Conservation (phyloP, 306 rosid genomes). For the Oemleria cerasiformis region DNA sequence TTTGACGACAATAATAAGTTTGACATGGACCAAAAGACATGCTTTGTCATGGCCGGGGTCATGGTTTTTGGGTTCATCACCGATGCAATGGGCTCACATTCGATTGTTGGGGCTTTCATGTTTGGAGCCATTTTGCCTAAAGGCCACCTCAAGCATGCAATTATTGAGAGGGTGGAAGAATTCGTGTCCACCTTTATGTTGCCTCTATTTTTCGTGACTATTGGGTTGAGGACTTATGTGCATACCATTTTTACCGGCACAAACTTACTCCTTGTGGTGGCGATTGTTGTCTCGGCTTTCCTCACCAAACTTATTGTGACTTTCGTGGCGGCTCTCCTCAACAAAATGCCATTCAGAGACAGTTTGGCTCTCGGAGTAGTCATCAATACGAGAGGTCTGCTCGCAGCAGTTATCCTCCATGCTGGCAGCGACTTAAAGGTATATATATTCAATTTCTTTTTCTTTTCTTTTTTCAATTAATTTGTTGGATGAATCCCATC, state of each 20-base stretch:
- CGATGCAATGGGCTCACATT: conserved; percentile 35
- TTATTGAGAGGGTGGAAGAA: conserved; percentile 31
- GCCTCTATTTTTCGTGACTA: conserved; percentile 28
- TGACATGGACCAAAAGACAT: conserved; percentile 19
- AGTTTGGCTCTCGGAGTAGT: conserved; percentile 30
- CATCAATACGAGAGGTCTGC: conserved; percentile 34
- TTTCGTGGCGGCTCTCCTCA: conserved; percentile 14
- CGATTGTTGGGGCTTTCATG: conserved; percentile 29
- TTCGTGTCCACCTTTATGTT: conserved; percentile 25
- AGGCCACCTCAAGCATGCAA: conserved; percentile 31
- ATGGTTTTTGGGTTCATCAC: conserved; percentile 24
- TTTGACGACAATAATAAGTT: background rate
- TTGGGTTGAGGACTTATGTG: conserved; percentile 23
- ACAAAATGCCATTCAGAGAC: conserved; percentile 19
- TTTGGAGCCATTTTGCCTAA: conserved; percentile 33
- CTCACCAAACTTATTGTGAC: conserved; percentile 16
- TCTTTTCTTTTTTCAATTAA: too few species aligned
- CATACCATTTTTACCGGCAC: background rate
- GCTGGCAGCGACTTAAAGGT: conserved; percentile 27
- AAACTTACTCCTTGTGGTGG: background rate
- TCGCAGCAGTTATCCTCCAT: conserved; percentile 19
- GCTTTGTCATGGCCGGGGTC: conserved; percentile 25
- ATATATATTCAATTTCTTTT: too few species aligned
- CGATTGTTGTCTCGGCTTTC: background rate
- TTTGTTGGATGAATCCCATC: too few species aligned